These are phyloP conservation scores for Fomitopsis pinicola DNA, from an alignment of 1,284 basidiomycete genomes.

Conservation along the genomic window DNA sequence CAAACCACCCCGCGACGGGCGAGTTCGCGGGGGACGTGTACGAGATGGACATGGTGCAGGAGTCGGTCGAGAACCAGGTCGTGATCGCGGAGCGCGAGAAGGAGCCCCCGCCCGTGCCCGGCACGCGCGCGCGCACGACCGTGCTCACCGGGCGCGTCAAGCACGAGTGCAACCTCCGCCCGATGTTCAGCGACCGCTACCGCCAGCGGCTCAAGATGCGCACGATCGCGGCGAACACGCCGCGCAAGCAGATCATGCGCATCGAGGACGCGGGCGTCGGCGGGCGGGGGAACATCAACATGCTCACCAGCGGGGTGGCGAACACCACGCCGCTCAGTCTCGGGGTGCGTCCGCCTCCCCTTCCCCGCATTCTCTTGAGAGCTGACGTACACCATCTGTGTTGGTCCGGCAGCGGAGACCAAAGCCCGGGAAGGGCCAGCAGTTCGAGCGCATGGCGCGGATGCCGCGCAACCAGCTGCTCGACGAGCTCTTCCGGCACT, in stretches of 20 bases:
- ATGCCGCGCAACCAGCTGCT: constrained; percentile 87
- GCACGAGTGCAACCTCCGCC: constrained; percentile 69
- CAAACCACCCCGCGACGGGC: constrained; percentile 30
- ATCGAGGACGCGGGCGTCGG: constrained; percentile 55
- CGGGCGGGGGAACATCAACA: constrained; percentile 64
- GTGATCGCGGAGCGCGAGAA: constrained; percentile 75
- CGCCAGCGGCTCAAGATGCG: constrained; percentile 61
- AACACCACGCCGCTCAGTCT: constrained; percentile 46
- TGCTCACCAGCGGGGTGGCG: constrained; percentile 39
- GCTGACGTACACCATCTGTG: neutral
- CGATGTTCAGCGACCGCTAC: constrained; percentile 59
- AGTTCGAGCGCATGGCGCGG: constrained; percentile 83
- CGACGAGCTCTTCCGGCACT: constrained; percentile 80
- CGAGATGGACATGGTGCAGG: constrained; percentile 75
- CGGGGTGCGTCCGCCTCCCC: constrained; percentile 43
- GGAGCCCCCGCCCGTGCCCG: constrained; percentile 40
- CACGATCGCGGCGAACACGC: constrained; percentile 57
- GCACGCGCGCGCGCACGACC: constrained; percentile 58
- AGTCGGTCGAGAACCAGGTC: constrained; percentile 71
- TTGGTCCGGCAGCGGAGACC: constrained; percentile 51
- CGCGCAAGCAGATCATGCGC: constrained; percentile 51
- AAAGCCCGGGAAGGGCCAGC: constrained; percentile 58
- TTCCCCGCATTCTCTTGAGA: neutral
- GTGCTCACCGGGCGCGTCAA: constrained; percentile 72
- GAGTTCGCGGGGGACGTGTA: constrained; percentile 54